Base-by-base conservation (phyloP, 2,329 filamentous ascomycete species). In the Ascochyta lentis region DNA sequence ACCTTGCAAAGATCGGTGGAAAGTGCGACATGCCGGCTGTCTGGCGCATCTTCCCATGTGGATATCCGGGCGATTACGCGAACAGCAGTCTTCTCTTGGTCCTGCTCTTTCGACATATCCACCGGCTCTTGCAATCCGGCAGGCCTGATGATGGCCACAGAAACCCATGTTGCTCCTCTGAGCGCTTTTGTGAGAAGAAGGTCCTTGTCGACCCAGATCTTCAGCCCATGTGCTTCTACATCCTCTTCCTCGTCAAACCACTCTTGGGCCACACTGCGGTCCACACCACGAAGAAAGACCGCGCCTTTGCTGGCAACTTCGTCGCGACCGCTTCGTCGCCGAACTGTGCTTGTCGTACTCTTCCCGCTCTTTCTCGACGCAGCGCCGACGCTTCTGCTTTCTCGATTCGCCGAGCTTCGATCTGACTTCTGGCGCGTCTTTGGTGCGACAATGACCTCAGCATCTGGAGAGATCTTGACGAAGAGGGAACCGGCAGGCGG, bases 381-480 rank as follows among this genome's bases (percentile, higher is more conserved):
- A 66, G 90, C 92, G 0, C 88, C 84, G 8, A 93, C 89, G 71
- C 93, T 97, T 55, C 89, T 84, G 69, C 85, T 92, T 64, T 96
- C 92, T 34, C 87, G 85, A 10, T 33, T 52, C n/a, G 81, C 85
- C 27, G 79, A 77, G 56, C 78, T 83, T 52, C 88, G 85, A 3
- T 86, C 80, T 31, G 83, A 79, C 73, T 91, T 92, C 38, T 89
- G 83, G 51, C 94, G 86, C 24, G 89, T 89, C 78, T 99, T 99
- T 0, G 95, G 95, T 3, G 95, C 95, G 57, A 99, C 95, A 62
- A 98, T 96, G 45, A 99, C 93, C 77, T 99, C 95, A 22, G 94
- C 94, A 72, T 98, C 92, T 0, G 93, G 90, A 0, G 91, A 90
- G 46, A 99, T 91, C 76, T 97, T 98, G 24, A 91, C 92, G 72